These are phyloP conservation scores for Geotrichum citri-aurantii DNA, from an alignment of 1,139 yeast species.

Conservation along the genomic window DNA sequence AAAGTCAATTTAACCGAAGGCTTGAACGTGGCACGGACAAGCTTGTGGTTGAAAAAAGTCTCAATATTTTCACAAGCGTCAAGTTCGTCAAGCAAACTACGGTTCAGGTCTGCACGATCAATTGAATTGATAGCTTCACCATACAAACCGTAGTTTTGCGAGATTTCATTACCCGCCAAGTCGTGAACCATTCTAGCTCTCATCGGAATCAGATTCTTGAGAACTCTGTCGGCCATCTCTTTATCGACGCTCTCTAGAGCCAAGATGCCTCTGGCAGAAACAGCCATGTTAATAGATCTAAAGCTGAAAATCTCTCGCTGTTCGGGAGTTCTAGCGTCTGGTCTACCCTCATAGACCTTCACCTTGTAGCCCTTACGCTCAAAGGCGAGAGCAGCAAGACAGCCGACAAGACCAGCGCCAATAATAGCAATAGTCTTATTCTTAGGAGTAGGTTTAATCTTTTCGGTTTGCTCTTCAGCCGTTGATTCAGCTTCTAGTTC, in stretches of 20 bases:
- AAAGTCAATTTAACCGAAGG: constrained; percentile 16
- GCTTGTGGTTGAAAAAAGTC: constrained; percentile 53
- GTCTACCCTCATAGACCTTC: constrained; percentile 56
- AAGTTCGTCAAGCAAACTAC: constrained; percentile 57
- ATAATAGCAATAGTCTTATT: constrained; percentile 31
- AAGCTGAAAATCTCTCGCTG: constrained; percentile 27
- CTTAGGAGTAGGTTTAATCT: background rate
- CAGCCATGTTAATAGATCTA: constrained; percentile 76
- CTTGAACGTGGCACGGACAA: constrained; percentile 33
- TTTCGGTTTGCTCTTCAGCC: background rate
- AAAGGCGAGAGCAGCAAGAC: constrained; percentile 77
- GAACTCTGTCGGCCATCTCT: constrained; percentile 50
- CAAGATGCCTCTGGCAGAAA: constrained; percentile 73
- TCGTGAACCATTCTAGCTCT: constrained; percentile 87
- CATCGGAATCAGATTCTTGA: constrained; percentile 72
- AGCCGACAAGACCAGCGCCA: constrained; percentile 83
- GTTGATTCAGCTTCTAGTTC: background rate
- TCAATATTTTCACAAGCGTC: constrained; percentile 42
- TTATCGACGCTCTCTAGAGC: constrained; percentile 61
- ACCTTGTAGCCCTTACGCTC: constrained; percentile 70
- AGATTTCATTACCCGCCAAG: constrained; percentile 52
- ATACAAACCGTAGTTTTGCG: constrained; percentile 74
- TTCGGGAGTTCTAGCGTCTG: constrained; percentile 36
- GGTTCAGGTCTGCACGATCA: constrained; percentile 67
- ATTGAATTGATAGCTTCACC: constrained; percentile 85